Evolutionary conservation across 352 stramenopile genomes (phyloP).

Genomic region (Globisporangium emineosum): DNA sequence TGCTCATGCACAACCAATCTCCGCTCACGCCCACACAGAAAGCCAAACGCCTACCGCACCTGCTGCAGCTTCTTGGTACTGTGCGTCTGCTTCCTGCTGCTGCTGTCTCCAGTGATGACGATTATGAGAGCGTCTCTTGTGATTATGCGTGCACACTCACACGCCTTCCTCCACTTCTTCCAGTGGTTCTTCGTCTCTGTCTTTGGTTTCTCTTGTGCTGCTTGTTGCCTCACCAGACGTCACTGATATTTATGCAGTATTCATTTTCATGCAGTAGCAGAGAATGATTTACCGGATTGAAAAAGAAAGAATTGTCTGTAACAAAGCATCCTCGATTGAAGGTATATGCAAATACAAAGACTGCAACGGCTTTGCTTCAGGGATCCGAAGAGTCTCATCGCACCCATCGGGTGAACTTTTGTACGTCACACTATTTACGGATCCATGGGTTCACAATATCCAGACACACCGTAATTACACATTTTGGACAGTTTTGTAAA

Average conservation of each 20-base stretch:
- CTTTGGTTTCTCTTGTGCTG: background rate
- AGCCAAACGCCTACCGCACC: background rate
- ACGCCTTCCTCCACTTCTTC: background rate
- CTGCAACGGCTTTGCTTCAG: background rate
- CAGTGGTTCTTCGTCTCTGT: background rate
- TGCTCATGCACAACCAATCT: background rate
- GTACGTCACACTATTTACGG: background rate
- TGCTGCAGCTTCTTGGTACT: background rate
- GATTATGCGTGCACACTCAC: background rate
- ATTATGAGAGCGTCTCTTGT: background rate
- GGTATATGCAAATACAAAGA: background rate
- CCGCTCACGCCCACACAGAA: background rate
- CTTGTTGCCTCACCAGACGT: too few species aligned
- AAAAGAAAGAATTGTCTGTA: background rate
- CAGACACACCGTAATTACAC: conserved; percentile 13
- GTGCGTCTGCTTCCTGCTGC: background rate
- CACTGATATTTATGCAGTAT: background rate
- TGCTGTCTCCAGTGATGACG: background rate
- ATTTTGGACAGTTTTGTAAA: background rate
- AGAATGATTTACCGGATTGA: background rate
- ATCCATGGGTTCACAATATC: conserved; percentile 9
- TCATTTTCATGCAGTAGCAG: background rate
- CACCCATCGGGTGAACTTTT: background rate
- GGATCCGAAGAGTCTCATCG: background rate
- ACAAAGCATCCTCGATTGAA: background rate